phyloP scores from a whole-genome alignment of 228 moss, liverwort and hornwort genomes.

The Sphagnum fallax region DNA sequence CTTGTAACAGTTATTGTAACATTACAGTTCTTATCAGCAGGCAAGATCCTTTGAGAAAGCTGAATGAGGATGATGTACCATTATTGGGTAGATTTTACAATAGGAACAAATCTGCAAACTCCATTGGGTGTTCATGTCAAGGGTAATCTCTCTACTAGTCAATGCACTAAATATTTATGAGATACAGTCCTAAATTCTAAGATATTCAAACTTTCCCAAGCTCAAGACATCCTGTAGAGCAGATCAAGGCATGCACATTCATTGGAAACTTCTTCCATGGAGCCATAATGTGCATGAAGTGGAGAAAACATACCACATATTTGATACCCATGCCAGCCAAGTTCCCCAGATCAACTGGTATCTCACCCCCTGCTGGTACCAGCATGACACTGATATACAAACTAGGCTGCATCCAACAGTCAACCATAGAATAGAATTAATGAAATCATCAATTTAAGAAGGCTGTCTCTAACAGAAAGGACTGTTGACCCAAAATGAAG shows the following conservation, averaged over 20 bases:
- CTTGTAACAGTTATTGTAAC: background rate
- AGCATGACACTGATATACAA: constrained; percentile 77
- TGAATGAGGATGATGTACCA: background rate
- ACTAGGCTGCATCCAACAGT: constrained; percentile 49
- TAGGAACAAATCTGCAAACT: too few species aligned
- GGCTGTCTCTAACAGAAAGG: background rate
- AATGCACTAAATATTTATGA: background rate
- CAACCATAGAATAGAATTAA: background rate
- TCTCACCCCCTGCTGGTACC: constrained; percentile 76
- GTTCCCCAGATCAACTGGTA: constrained; percentile 52
- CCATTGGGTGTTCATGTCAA: too few species aligned
- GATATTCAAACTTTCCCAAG: background rate
- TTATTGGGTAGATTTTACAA: background rate
- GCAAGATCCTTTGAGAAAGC: background rate
- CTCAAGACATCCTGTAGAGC: background rate
- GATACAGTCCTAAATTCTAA: background rate
- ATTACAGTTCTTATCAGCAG: background rate
- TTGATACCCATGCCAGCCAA: constrained; percentile 62
- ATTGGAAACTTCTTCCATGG: background rate
- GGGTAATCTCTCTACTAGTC: too few species aligned
- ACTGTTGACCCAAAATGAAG: background rate
- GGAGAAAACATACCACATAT: constrained; percentile 46
- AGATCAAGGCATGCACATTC: background rate
- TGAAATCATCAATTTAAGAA: background rate
- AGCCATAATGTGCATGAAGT: background rate